Conservation (phyloP, 2,329 filamentous ascomycete genomes). For the Aureobasidium namibiae region DNA sequence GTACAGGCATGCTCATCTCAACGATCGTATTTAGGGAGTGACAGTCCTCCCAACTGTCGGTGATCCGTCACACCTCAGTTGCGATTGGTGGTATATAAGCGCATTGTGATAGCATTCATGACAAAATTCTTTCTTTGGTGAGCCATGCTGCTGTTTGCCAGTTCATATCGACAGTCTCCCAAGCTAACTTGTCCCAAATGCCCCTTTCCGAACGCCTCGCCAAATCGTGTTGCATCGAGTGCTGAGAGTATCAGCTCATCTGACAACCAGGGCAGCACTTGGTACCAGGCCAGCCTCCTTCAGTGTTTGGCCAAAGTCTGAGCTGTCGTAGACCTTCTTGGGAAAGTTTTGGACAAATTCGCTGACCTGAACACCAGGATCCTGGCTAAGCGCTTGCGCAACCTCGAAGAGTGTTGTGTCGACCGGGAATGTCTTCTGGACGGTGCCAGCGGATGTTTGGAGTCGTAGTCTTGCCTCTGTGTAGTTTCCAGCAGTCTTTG, state of each 20-base stretch:
- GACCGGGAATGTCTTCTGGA: constrained; percentile 80
- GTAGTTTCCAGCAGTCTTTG: constrained; percentile 62
- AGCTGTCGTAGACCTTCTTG: constrained; percentile 62
- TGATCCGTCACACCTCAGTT: background rate
- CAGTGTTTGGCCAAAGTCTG: constrained; percentile 79
- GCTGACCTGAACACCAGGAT: constrained; percentile 60
- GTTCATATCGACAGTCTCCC: background rate
- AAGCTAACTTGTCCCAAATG: background rate
- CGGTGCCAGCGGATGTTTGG: constrained; percentile 65
- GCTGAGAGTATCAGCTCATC: constrained; percentile 23
- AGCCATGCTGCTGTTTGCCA: background rate
- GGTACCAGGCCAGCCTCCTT: constrained; percentile 88
- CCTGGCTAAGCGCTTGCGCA: constrained; percentile 62
- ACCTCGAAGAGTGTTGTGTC: constrained; percentile 93
- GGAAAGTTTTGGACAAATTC: constrained; percentile 85
- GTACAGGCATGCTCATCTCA: background rate
- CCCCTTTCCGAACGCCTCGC: background rate
- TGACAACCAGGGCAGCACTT: constrained; percentile 77
- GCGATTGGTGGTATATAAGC: no score
- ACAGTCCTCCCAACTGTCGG: background rate
- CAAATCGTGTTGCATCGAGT: background rate
- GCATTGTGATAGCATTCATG: no score
- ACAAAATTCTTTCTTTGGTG: background rate
- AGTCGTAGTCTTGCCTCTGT: constrained; percentile 74
- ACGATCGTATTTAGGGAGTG: no score